Evolutionary conservation across 345 rosid species (phyloP).

Genomic region (Reutealis trisperma): DNA sequence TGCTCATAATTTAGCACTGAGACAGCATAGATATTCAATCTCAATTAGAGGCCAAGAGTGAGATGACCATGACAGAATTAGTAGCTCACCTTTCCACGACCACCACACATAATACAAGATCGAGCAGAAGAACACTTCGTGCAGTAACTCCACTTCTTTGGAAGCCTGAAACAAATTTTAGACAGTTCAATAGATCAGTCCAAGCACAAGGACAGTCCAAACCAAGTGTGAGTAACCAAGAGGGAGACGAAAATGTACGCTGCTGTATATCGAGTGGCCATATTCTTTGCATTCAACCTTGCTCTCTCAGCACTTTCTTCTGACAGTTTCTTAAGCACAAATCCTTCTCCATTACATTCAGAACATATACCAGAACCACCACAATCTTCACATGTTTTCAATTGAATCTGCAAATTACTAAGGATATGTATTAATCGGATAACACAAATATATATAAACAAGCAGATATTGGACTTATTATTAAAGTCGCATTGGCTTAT

Average conservation of each 20-base stretch:
- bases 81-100: conserved; percentile 64
- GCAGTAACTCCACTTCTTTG: conserved; percentile 98
- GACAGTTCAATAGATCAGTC: conserved; percentile 11
- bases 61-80: conserved; percentile 24
- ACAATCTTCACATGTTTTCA: conserved; percentile 69
- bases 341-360: conserved; percentile 91
- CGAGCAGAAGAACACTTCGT: conserved; percentile 84
- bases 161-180: conserved; percentile 57
- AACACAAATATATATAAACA: neutral
- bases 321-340: conserved; percentile 73
- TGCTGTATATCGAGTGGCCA: conserved; percentile 93
- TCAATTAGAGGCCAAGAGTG: neutral
- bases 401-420: conserved; percentile 47
- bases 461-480: no score
- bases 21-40: neutral
- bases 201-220: neutral
- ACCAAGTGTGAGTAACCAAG: neutral
- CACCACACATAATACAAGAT: conserved; percentile 68
- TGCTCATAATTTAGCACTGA: neutral
- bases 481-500: no score
- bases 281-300: conserved; percentile 69
- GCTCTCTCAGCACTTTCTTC: conserved; percentile 76
- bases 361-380: conserved; percentile 85
- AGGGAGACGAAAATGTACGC: conserved; percentile 49
- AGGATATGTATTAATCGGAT: neutral